Evolutionary conservation across 257 asterid species (phyloP).

Genomic region (Cinchona pubescens): DNA sequence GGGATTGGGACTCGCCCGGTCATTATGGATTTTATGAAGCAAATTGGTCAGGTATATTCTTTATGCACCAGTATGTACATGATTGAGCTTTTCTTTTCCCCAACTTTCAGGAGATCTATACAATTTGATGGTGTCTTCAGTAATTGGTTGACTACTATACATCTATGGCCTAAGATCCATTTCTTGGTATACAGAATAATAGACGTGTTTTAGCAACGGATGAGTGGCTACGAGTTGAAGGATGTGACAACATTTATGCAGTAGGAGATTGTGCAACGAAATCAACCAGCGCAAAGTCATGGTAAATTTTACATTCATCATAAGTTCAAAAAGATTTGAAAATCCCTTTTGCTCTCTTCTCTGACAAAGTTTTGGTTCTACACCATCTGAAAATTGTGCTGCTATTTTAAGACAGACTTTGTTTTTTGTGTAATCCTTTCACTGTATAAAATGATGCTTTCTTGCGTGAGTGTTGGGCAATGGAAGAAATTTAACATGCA

Average conservation of each 20-base stretch:
- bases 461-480: neutral
- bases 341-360: neutral
- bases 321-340: neutral
- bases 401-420: neutral
- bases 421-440: neutral
- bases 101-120: neutral
- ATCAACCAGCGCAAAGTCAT: conserved; percentile 87
- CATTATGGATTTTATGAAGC: conserved; percentile 78
- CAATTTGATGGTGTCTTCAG: neutral
- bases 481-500: neutral
- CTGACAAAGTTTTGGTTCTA: neutral
- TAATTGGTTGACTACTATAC: neutral
- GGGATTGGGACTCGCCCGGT: conserved; percentile 98
- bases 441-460: neutral
- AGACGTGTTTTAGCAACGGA: conserved; percentile 91
- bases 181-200: conserved; percentile 42
- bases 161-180: conserved; percentile 9
- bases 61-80: neutral
- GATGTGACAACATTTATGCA: conserved; percentile 67
- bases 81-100: neutral
- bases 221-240: conserved; percentile 92
- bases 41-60: conserved; percentile 78
- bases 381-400: neutral
- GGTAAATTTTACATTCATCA: conserved; percentile 41
- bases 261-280: conserved; percentile 93